phyloP scores from a whole-genome alignment of 768 basidiomycete species.

The Termitomyces titanicus region DNA sequence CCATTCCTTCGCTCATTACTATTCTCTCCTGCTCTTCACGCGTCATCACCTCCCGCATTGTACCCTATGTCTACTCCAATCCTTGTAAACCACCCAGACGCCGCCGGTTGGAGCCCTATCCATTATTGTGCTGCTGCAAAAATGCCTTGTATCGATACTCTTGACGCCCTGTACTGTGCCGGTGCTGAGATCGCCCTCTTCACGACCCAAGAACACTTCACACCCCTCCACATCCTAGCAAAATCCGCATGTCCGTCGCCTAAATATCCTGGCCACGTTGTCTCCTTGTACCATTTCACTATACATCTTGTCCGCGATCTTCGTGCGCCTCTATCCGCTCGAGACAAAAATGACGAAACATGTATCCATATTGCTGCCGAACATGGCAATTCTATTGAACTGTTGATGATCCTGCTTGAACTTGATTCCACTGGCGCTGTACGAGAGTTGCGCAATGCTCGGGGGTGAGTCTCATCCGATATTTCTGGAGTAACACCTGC shows the following conservation, averaged over 20 bases:
- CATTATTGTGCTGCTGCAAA: constrained; percentile 62
- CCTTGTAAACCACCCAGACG: constrained; percentile 68
- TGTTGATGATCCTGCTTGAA: constrained; percentile 61
- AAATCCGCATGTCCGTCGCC: constrained; percentile 29
- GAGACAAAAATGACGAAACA: constrained; percentile 67
- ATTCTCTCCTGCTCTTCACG: constrained; percentile 41
- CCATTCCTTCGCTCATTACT: constrained; percentile 51
- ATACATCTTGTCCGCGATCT: constrained; percentile 69
- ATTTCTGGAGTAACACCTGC: not conserved
- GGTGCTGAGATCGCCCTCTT: constrained; percentile 74
- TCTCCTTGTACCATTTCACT: constrained; percentile 52
- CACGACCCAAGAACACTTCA: constrained; percentile 59
- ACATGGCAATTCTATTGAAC: constrained; percentile 60
- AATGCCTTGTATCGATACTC: constrained; percentile 53
- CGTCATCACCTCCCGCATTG: constrained; percentile 35
- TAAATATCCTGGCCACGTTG: constrained; percentile 29
- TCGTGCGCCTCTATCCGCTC: constrained; percentile 62
- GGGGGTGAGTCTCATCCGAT: constrained; percentile 51
- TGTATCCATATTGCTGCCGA: constrained; percentile 81
- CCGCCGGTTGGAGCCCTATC: constrained; percentile 68
- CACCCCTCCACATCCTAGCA: constrained; percentile 67
- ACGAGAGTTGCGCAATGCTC: constrained; percentile 59
- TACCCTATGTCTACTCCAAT: constrained; percentile 45
- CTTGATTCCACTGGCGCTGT: constrained; percentile 56
- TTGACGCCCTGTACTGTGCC: constrained; percentile 72